These are phyloP conservation scores for Dothiorella sarmentorum DNA, from an alignment of 2,329 filamentous ascomycete genomes.

Conservation along the genomic window DNA sequence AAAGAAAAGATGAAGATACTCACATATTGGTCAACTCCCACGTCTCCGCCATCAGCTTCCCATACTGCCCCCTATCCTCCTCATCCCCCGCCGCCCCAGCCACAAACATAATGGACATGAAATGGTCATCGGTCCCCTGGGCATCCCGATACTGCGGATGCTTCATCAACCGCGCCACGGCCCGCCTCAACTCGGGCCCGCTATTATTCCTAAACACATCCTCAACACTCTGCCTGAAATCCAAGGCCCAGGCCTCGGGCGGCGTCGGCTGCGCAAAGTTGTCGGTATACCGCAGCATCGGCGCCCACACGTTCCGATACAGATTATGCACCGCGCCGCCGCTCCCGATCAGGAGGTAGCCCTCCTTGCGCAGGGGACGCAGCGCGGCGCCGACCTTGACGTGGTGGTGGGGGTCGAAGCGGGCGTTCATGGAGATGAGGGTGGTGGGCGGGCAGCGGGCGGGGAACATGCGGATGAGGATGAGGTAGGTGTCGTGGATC, in stretches of 20 bases:
- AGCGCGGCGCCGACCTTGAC: constrained; percentile 57
- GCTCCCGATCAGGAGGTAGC: constrained; percentile 56
- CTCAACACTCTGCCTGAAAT: constrained; percentile 64
- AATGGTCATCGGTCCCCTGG: constrained; percentile 68
- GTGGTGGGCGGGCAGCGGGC: constrained; percentile 62
- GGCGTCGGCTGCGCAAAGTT: constrained; percentile 60
- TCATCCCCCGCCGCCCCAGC: constrained; percentile 53
- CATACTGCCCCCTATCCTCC: constrained; percentile 33
- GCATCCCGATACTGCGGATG: constrained; percentile 63
- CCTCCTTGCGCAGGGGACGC: constrained; percentile 52
- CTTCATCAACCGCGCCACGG: constrained; percentile 63
- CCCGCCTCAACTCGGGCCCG: constrained; percentile 54
- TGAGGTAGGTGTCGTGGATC: constrained; percentile 70
- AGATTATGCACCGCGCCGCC: constrained; percentile 69
- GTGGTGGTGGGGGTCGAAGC: constrained; percentile 56
- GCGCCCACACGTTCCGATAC: constrained; percentile 63
- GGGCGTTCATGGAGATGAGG: constrained; percentile 53
- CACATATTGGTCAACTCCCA: constrained; percentile 65
- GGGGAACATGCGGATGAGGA: constrained; percentile 69
- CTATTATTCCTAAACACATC: constrained; percentile 55
- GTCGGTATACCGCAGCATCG: constrained; percentile 61
- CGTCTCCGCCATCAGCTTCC: constrained; percentile 54
- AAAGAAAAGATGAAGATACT: not conserved
- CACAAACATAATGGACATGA: constrained; percentile 63
- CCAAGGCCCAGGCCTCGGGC: constrained; percentile 58